A percentile compares a stretch with the other conserved stretches of the same genome.
phyloP scores from a whole-genome alignment of 2,329 filamentous ascomycete genomes.

The Microcyclosporella mali region DNA sequence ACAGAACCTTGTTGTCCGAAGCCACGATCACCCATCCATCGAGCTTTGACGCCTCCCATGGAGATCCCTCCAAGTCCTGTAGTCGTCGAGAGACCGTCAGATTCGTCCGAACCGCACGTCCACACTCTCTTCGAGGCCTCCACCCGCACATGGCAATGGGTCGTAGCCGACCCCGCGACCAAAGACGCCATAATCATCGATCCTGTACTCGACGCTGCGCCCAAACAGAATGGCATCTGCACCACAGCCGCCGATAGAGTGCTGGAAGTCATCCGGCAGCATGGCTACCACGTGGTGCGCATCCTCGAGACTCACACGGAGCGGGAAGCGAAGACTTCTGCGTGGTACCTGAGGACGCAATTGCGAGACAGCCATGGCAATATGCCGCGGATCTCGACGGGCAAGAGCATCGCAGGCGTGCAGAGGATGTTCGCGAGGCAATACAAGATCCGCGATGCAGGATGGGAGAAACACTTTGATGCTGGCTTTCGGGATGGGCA shows the following conservation, averaged over 20 bases:
- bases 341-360: constrained; percentile 50
- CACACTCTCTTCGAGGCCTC: constrained; percentile 33
- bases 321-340: constrained; percentile 56
- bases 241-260: constrained; percentile 51
- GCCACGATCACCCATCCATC: no score
- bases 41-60: no score
- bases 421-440: constrained; percentile 46
- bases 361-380: constrained; percentile 34
- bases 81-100: no score
- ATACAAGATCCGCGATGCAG: constrained; percentile 43
- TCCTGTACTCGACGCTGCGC: constrained; percentile 54
- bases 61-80: no score
- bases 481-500: constrained; percentile 51
- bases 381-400: constrained; percentile 48
- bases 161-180: constrained; percentile 51
- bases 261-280: constrained; percentile 38
- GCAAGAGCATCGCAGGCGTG: constrained; percentile 48
- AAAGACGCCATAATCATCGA: constrained; percentile 53
- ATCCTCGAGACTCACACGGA: constrained; percentile 60
- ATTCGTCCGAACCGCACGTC: constrained; percentile 21
- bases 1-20: no score
- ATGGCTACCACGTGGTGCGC: constrained; percentile 44
- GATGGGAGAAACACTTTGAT: constrained; percentile 48
- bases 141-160: constrained; percentile 55
- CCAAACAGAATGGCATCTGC: constrained; percentile 37